phyloP scores from a whole-genome alignment of 2,329 filamentous ascomycete genomes.

The Colletotrichum magnum region DNA sequence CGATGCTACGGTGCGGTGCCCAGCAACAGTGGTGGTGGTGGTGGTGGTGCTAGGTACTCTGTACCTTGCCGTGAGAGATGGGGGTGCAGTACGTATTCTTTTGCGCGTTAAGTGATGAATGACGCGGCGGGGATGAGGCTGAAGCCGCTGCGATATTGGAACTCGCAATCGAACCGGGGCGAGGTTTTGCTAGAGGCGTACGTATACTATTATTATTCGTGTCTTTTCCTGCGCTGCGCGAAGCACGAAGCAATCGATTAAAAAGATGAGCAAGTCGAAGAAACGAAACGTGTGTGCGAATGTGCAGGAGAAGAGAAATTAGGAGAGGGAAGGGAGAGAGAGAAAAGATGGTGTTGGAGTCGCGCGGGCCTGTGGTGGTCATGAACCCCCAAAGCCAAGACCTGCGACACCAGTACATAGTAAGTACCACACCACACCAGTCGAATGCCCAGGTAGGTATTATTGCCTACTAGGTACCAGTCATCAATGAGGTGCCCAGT shows the following conservation, averaged over 20 bases:
- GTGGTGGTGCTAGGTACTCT: neutral
- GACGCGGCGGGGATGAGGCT: slow-evolving; percentile 28
- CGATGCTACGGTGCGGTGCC: neutral
- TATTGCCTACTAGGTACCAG: too few species aligned
- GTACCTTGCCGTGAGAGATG: too few species aligned
- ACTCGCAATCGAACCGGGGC: neutral
- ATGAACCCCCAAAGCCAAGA: slow-evolving; percentile 22
- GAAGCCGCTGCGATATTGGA: neutral
- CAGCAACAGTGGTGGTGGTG: slow-evolving; percentile 1
- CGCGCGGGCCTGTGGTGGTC: slow-evolving; percentile 21
- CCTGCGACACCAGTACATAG: too few species aligned
- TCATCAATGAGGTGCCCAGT: too few species aligned
- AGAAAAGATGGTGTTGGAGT: slow-evolving; percentile 11
- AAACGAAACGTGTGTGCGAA: neutral
- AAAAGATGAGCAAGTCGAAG: neutral
- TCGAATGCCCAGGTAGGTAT: neutral
- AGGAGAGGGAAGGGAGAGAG: neutral
- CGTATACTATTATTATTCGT: neutral
- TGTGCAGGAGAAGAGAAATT: slow-evolving; percentile 1
- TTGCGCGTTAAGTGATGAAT: slow-evolving; percentile 26
- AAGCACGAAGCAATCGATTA: neutral
- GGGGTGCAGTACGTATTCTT: slow-evolving; percentile 21
- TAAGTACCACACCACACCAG: too few species aligned
- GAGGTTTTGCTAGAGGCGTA: neutral
- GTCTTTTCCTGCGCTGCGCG: neutral